Conservation (phyloP, 352 stramenopile genomes). For the Lagenidium sp. region DNA sequence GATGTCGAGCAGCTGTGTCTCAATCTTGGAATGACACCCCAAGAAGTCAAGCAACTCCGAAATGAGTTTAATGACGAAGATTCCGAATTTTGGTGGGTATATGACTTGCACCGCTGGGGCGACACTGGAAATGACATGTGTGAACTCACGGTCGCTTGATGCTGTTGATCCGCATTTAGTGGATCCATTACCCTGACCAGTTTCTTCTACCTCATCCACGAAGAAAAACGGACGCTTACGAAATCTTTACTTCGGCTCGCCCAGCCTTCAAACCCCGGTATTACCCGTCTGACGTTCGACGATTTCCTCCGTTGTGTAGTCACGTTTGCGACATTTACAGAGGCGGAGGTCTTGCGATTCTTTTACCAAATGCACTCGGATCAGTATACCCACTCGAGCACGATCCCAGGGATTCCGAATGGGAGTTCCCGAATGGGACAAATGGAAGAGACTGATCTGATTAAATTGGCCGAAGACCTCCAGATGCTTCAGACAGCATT, state of each 20-base stretch:
- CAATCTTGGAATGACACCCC: background rate
- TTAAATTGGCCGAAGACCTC: slow-evolving; percentile 26
- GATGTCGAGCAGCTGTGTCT: background rate
- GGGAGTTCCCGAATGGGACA: no score
- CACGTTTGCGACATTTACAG: slow-evolving; percentile 34
- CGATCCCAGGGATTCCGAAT: no score
- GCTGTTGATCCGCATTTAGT: background rate
- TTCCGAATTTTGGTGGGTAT: background rate
- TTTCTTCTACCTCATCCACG: slow-evolving; percentile 38
- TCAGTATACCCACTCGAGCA: background rate
- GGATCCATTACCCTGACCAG: background rate
- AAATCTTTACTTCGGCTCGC: slow-evolving; percentile 23
- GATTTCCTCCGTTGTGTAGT: slow-evolving; percentile 38
- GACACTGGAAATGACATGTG: background rate
- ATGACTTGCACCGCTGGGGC: no score
- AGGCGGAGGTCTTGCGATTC: slow-evolving; percentile 42
- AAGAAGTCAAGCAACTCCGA: background rate
- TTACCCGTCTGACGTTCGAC: slow-evolving; percentile 38
- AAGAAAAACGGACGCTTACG: slow-evolving; percentile 23
- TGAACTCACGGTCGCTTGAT: background rate
- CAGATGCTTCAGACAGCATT: slow-evolving; percentile 31
- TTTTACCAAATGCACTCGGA: slow-evolving; percentile 40
- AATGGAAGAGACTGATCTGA: slow-evolving; percentile 29
- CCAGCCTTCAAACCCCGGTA: no score
- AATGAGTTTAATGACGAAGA: background rate